Evolutionary conservation across 805 yeast genomes (phyloP), one percentile per base, ranked within the genome.

Genomic region (Hanseniaspora jakobsenii): DNA sequence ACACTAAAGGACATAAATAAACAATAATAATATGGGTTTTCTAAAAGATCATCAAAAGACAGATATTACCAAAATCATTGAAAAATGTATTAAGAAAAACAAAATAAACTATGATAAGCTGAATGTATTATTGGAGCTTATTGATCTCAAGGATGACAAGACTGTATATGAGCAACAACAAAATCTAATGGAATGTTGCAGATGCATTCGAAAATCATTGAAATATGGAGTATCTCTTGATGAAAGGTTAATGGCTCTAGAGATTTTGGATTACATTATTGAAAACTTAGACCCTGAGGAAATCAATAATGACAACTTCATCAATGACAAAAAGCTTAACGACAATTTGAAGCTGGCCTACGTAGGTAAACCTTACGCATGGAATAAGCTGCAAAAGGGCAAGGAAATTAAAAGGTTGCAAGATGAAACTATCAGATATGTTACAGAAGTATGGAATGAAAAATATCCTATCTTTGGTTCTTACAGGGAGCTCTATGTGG

Each of bases 131-230:
- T 22, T 42, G 6, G 46, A 42, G n/a, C 30, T 22, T n/a, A 35
- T 42, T 13, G 62, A 63, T 28, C 63, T 63, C 21, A 71, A 66
- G 34, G 67, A 66, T 40, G 67, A 63, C 13, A 50, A 55, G 21
- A 32, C 49, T 23, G 53, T 56, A 4, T 51, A 54, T 23, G 49
- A 47, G 23, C 55, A 53, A 22, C 46, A 49, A 4, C 48, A 49
- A 18, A 60, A 59, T 66, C 78, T 39, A 60, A 67, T 27, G 26
- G 99, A 91, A 59, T 89, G 93, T 2, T 96, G 96, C 0, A 69
- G 97, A 34, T 93, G 95, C 1, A 64, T 91, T 18, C 71, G 98
- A 40, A 91, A 91, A 67, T 77, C 78, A 55, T 64, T 91, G 56
- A 91, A 93, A 63, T 81, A 89, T 56, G 97, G 96, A n/a, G 55